Evolutionary conservation across 306 rosid genomes (phyloP).

Genomic region (Hippophae rhamnoides): DNA sequence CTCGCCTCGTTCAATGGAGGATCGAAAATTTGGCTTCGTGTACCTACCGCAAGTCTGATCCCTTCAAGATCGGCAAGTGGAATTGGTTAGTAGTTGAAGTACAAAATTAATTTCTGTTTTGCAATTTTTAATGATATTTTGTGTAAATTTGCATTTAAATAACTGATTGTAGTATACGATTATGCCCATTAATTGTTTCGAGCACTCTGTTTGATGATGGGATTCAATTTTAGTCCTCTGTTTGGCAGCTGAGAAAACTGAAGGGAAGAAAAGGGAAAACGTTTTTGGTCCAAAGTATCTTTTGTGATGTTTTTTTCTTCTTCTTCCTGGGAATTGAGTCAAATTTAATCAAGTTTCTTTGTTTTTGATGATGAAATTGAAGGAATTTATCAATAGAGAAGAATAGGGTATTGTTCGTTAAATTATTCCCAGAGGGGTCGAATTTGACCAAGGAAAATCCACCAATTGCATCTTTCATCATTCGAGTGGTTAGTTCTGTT

Average conservation of each 20-base stretch:
- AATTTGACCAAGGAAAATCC: slow-evolving; percentile 78
- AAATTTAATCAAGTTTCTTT: background rate
- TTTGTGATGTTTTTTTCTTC: background rate
- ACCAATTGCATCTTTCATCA: slow-evolving; percentile 80
- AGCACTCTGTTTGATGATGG: too few relatives aligned
- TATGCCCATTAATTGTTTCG: too few relatives aligned
- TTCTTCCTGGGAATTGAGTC: background rate
- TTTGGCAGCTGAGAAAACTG: slow-evolving; percentile 9
- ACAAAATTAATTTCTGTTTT: background rate
- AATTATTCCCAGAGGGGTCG: slow-evolving; percentile 76
- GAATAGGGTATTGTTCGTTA: slow-evolving; percentile 63
- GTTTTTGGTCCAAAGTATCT: background rate
- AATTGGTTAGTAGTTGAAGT: slow-evolving; percentile 43
- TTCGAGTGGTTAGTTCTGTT: slow-evolving; percentile 62
- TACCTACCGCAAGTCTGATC: slow-evolving; percentile 94
- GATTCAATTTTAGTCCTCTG: background rate
- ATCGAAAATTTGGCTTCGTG: slow-evolving; percentile 88
- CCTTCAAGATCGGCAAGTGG: slow-evolving; percentile 95
- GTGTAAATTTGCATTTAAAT: too few relatives aligned
- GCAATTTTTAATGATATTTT: background rate
- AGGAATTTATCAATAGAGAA: slow-evolving; percentile 95
- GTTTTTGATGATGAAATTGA: slow-evolving; percentile 15
- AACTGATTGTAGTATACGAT: too few relatives aligned
- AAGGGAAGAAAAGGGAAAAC: background rate
- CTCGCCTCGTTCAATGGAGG: slow-evolving; percentile 98